Evolutionary conservation across 805 yeast species (phyloP).

Genomic region (Cyberlindnera bimundalis): DNA sequence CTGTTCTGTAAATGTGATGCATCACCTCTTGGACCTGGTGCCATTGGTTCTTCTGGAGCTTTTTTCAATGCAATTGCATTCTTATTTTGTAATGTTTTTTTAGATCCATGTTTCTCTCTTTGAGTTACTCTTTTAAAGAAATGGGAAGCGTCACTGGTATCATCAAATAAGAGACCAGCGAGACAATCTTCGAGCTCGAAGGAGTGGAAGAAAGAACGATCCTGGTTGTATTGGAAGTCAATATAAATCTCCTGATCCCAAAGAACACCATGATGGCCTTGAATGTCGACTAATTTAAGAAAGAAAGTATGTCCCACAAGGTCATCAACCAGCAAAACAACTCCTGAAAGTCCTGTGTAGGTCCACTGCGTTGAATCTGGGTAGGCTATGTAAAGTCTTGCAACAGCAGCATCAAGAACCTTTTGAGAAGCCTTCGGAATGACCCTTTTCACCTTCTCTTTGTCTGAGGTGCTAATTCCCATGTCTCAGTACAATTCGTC

Average conservation of each 20-base stretch:
- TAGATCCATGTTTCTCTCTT: conserved; percentile 81
- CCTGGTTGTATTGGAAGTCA: conserved; percentile 87
- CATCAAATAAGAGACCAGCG: conserved; percentile 86
- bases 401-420: conserved; percentile 86
- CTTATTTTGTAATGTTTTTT: conserved; percentile 79
- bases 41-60: conserved; percentile 32
- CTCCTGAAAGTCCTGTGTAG: conserved; percentile 87
- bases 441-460: conserved; percentile 84
- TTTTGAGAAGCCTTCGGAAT: conserved; percentile 87
- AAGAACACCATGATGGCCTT: conserved; percentile 78
- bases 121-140: conserved; percentile 73
- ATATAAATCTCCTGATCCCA: conserved; percentile 97
- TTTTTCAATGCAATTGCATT: conserved; percentile 81
- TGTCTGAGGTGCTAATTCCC: conserved; percentile 54
- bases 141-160: conserved; percentile 81
- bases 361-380: conserved; percentile 82
- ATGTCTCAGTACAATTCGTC: conserved; percentile 7
- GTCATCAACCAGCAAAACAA: conserved; percentile 84
- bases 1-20: conserved; percentile 23
- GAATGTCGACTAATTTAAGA: conserved; percentile 81
- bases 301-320: conserved; percentile 92
- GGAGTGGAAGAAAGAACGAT: conserved; percentile 89
- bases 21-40: conserved; percentile 30
- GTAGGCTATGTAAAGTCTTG: conserved; percentile 83
- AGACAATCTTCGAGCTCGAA: conserved; percentile 90